Percentiles rank a stretch among this genome's conserved stretches.
Conservation (phyloP, 2,329 filamentous ascomycete species). For the Lecanosticta acicola region DNA sequence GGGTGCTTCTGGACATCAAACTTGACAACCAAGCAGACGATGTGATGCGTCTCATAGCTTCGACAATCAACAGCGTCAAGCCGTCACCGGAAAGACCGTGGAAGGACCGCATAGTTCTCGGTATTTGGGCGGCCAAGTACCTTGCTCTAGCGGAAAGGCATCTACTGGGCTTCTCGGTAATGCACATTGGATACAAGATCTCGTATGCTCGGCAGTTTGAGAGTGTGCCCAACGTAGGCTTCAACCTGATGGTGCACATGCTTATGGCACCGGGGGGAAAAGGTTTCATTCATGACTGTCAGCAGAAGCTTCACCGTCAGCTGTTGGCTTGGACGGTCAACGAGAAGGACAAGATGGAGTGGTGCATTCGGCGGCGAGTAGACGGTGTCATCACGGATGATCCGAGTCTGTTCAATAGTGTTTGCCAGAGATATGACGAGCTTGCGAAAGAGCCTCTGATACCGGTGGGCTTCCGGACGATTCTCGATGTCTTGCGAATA, state of each 20-base stretch:
- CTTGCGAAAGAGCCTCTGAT: constrained; percentile 12
- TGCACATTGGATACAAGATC: constrained; percentile 63
- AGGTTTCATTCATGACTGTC: constrained; percentile 53
- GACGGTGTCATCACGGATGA: constrained; percentile 87
- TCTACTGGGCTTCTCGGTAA: constrained; percentile 58
- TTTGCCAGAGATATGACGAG: constrained; percentile 47
- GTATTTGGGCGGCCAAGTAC: constrained; percentile 75
- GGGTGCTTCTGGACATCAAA: constrained; percentile 88
- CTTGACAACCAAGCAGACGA: constrained; percentile 63
- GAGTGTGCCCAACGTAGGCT: constrained; percentile 59
- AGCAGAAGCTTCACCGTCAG: constrained; percentile 45
- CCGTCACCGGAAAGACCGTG: constrained; percentile 48
- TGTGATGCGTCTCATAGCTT: constrained; percentile 64
- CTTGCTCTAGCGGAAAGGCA: constrained; percentile 57
- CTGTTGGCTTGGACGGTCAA: constrained; percentile 88
- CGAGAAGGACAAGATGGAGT: constrained; percentile 69
- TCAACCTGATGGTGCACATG: constrained; percentile 68
- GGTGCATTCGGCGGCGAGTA: constrained; percentile 61
- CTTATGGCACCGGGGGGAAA: constrained; percentile 64
- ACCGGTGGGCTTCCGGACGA: constrained; percentile 11
- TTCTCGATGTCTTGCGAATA: constrained; percentile 15
- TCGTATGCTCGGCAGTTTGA: constrained; percentile 68
- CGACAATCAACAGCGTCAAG: constrained; percentile 48
- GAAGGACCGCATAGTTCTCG: constrained; percentile 68
- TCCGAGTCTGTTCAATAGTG: constrained; percentile 60